Conservation (phyloP, 441 rosid species). For the Pelargonium fulgidum region DNA sequence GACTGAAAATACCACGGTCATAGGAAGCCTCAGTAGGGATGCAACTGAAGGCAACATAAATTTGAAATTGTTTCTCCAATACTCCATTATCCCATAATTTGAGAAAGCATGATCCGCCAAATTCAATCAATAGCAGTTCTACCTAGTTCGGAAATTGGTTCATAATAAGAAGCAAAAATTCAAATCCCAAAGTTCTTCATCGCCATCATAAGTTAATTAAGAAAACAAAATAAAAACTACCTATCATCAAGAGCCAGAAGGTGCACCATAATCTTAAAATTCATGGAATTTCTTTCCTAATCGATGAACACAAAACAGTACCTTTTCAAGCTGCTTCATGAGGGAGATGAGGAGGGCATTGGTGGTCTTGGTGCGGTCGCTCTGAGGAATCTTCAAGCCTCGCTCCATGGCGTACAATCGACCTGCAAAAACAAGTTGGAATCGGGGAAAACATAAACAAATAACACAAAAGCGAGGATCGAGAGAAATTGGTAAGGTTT, state of each 20-base stretch:
- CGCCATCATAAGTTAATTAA: not conserved
- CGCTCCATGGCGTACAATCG: conserved; percentile 93
- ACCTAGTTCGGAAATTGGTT: not conserved
- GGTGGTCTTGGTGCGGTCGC: conserved; percentile 80
- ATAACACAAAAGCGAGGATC: not conserved
- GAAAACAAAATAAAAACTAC: not conserved
- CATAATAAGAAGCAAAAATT: not conserved
- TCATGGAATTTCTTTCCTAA: no score
- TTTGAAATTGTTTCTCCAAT: not conserved
- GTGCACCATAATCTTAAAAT: no score
- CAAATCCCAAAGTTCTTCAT: not conserved
- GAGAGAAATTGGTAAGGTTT: not conserved
- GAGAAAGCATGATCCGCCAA: not conserved
- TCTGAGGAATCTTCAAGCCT: conserved; percentile 69
- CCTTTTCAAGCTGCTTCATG: conserved; percentile 93
- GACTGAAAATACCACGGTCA: conserved; percentile 11
- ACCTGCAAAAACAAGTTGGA: conserved; percentile 36
- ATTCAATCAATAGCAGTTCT: not conserved
- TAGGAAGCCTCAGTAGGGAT: conserved; percentile 27
- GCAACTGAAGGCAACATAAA: conserved; percentile 7
- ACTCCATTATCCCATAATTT: not conserved
- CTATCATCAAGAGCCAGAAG: no score
- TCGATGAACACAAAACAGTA: not conserved
- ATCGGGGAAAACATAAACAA: not conserved
- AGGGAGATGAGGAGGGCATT: conserved; percentile 76